Percentiles rank a stretch among this genome's conserved stretches.
Conservation (phyloP, 257 asterid genomes). For the Nicotiana otophora region DNA sequence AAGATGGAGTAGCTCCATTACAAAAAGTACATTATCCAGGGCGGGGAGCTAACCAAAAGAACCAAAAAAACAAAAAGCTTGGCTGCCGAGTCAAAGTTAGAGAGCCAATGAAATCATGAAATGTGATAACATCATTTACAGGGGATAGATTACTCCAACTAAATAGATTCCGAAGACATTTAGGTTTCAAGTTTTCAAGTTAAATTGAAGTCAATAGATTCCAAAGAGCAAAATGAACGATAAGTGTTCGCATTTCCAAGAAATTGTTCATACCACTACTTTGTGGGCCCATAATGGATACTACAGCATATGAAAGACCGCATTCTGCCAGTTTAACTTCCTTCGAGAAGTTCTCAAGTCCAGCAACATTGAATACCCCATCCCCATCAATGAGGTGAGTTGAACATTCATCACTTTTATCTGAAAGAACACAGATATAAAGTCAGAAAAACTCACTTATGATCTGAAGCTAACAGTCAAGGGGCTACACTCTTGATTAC, state of each 20-base stretch:
- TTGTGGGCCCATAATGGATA: slow-evolving; percentile 99
- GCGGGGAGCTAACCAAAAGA: no score
- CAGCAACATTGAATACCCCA: slow-evolving; percentile 65
- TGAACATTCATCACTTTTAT: slow-evolving; percentile 36
- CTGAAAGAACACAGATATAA: slow-evolving; percentile 24
- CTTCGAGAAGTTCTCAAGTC: slow-evolving; percentile 69
- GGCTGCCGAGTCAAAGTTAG: no score
- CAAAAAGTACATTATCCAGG: no score
- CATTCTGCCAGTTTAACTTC: slow-evolving; percentile 79
- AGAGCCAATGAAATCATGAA: no score
- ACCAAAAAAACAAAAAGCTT: no score
- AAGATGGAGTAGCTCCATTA: no score
- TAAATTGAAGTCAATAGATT: not conserved
- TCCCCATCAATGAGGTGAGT: slow-evolving; percentile 97
- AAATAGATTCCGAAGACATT: no score
- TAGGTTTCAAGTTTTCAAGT: not conserved
- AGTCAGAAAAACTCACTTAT: not conserved
- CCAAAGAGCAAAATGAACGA: not conserved
- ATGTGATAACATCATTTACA: no score
- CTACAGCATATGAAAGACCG: slow-evolving; percentile 94
- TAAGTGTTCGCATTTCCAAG: slow-evolving; percentile 34
- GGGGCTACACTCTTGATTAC: not conserved
- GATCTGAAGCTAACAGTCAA: not conserved
- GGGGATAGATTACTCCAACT: no score
- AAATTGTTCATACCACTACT: slow-evolving; percentile 86